These are phyloP conservation scores for Termitomyces sp. DNA, from an alignment of 768 basidiomycete species.

Conservation along the genomic window DNA sequence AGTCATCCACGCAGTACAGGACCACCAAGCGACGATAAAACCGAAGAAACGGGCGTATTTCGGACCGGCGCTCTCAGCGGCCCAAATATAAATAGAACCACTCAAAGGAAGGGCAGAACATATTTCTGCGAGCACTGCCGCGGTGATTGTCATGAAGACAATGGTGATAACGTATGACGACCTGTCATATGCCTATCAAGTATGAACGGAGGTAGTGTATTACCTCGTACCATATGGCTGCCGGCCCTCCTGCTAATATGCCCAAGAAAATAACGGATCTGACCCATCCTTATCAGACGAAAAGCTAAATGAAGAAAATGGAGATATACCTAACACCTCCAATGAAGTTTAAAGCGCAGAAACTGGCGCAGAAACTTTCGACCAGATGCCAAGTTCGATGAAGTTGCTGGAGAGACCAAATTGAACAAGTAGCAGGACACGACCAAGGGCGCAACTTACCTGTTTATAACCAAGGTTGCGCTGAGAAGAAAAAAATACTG, in stretches of 20 bases:
- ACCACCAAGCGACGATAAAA: conserved; percentile 91
- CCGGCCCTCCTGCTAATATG: conserved; percentile 80
- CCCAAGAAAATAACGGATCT: conserved; percentile 81
- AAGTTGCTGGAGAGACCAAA: conserved; percentile 52
- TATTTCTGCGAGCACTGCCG: conserved; percentile 82
- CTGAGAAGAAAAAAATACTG: conserved; percentile 33
- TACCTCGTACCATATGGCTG: conserved; percentile 67
- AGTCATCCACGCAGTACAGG: conserved; percentile 95
- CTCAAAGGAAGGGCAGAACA: conserved; percentile 85
- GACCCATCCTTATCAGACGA: not conserved
- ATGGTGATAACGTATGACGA: conserved; percentile 80
- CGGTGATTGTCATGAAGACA: conserved; percentile 85
- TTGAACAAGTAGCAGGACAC: conserved; percentile 4
- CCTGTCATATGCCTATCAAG: conserved; percentile 38
- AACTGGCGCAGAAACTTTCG: conserved; percentile 86
- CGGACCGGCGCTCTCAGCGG: conserved; percentile 86
- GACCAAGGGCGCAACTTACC: conserved; percentile 32
- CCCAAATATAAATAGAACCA: conserved; percentile 94
- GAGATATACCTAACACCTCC: conserved; percentile 67
- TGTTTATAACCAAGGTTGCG: conserved; percentile 76
- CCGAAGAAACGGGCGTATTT: conserved; percentile 85
- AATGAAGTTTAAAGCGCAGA: conserved; percentile 87
- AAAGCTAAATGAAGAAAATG: not conserved
- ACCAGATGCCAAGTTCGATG: conserved; percentile 81
- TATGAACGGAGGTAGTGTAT: not conserved